These are phyloP conservation scores for Salicornia ramosissima DNA, from an alignment of 148 eudicot genomes.

Conservation along the genomic window DNA sequence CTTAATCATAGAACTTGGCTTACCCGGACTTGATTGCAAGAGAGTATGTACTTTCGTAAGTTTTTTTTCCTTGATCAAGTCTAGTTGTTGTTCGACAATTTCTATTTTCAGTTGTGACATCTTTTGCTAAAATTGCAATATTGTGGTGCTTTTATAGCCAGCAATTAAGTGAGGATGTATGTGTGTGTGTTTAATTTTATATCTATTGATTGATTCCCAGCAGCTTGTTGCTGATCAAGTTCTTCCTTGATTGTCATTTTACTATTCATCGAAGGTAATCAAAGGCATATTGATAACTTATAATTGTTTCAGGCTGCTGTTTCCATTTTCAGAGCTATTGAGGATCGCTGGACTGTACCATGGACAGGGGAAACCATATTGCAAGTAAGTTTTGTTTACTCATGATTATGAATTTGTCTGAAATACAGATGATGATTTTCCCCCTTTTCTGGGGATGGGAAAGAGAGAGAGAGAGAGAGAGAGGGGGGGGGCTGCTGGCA, in stretches of 20 bases:
- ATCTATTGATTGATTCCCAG: background rate
- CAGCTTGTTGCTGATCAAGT: background rate
- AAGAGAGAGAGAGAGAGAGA: too few species aligned
- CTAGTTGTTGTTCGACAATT: too few species aligned
- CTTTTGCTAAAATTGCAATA: background rate
- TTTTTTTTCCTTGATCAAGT: too few species aligned
- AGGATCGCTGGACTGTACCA: conserved; percentile 79
- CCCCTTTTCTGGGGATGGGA: background rate
- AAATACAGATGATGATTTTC: background rate
- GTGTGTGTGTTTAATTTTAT: background rate
- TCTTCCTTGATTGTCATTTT: background rate
- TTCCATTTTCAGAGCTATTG: conserved; percentile 44
- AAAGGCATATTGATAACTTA: conserved; percentile 5
- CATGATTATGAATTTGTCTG: background rate
- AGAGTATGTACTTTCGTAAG: too few species aligned
- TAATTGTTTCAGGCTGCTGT: conserved; percentile 41
- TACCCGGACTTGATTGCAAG: too few species aligned
- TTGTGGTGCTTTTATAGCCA: background rate
- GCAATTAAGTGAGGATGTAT: too few species aligned
- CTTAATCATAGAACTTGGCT: background rate
- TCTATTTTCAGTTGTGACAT: background rate
- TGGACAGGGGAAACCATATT: conserved; percentile 85
- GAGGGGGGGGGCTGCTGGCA: too few species aligned
- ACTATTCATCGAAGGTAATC: conserved; percentile 6
- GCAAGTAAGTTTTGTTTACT: conserved; percentile 36